Conservation (phyloP, 106 monocot genomes). For the Alisma plantagoaquatica region DNA sequence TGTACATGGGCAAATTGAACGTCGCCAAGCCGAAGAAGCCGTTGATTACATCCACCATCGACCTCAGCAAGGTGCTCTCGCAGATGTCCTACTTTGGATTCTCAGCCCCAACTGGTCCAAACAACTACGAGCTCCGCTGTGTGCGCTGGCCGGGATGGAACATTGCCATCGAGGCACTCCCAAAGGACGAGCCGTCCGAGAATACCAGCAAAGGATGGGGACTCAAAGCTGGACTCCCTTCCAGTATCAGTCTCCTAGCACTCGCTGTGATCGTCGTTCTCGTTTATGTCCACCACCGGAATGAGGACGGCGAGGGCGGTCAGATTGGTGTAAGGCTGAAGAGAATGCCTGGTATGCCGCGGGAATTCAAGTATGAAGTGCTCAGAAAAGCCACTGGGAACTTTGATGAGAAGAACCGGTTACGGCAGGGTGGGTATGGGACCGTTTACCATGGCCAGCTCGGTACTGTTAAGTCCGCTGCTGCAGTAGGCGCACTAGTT, state of each 20-base stretch:
- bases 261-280: not conserved
- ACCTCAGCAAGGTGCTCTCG: slow-evolving; percentile 29
- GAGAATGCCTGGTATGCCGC: slow-evolving; percentile 46
- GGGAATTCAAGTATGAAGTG: slow-evolving; percentile 58
- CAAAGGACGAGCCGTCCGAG: not conserved
- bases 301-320: not conserved
- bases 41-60: slow-evolving; percentile 26
- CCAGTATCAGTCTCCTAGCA: not conserved
- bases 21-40: slow-evolving; percentile 16
- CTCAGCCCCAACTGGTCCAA: slow-evolving; percentile 37
- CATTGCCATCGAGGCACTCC: slow-evolving; percentile 43
- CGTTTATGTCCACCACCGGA: not conserved
- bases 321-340: not conserved
- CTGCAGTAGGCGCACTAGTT: no score
- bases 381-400: slow-evolving; percentile 51
- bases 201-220: slow-evolving; percentile 8
- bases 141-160: slow-evolving; percentile 39
- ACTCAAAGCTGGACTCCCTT: slow-evolving; percentile 15
- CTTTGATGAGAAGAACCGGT: slow-evolving; percentile 52
- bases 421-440: slow-evolving; percentile 70
- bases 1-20: slow-evolving; percentile 22
- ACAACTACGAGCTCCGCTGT: slow-evolving; percentile 32
- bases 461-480: no score
- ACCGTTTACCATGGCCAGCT: slow-evolving; percentile 54
- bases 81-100: slow-evolving; percentile 50